Evolutionary conservation across 2,329 filamentous ascomycete species (phyloP), one percentile per base, ranked within the genome.

Genomic region (Blastomyces percursus): DNA sequence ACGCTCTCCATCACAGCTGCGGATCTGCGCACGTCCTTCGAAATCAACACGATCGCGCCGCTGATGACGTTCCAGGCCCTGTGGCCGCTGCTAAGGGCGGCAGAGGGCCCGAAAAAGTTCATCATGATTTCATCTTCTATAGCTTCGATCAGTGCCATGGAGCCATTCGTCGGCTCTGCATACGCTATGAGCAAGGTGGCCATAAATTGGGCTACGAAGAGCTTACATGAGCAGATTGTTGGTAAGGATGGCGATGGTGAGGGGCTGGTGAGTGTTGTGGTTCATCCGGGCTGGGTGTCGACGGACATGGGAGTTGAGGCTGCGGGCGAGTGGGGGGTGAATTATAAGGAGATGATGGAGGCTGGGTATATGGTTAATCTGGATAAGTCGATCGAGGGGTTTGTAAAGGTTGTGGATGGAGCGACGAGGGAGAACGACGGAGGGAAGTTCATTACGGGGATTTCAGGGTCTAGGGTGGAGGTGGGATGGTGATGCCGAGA

Each of bases 281-380:
- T 71, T 1, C 76, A 78, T 63, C 77, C 77, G 1, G 76, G 77
- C 0, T 78, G 75, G 68, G 75, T 77, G 40, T 62, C 66, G 60
- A 69, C 69, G 7, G 61, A 61, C 6, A 63, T 63, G 32, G 76
- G 76, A 1, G 63, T 71, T 1, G 64, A 65, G 1, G 70, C 69
- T 2, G 74, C 74, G 0, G 66, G 66, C 8, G 66, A 73, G 50
- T 77, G 74, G 75, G 68, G 67, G 0, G 69, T 70, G 56, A 44
- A 64, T 3, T 11, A 24, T 56, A 40, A 21, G 54, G 54, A 56
- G 54, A 56, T 56, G 32, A 1, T 35, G 30, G 32, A 56, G 35
- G 59, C 63, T 2, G 67, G 61, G 0, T 69, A 71, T 4, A 71
- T 72, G 0, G 67, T 69, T 8, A 69, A 68, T 1, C 61, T 76